Conservation (phyloP, 768 basidiomycete genomes). For the Mycena capillaripes region DNA sequence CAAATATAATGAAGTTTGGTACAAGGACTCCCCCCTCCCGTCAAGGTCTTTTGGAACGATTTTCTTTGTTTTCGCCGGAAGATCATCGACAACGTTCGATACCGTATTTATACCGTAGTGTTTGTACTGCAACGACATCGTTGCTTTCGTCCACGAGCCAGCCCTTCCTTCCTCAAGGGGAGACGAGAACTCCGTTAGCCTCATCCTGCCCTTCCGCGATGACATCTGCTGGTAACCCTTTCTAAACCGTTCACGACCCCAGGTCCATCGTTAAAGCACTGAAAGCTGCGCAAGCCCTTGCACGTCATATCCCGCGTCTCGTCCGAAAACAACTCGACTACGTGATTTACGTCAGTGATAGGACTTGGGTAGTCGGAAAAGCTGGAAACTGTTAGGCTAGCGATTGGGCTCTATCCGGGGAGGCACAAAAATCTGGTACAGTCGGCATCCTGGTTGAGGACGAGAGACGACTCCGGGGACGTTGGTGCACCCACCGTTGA, state of each 20-base stretch:
- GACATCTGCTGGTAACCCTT: background rate
- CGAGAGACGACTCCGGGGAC: constrained; percentile 6
- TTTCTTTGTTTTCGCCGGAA: too few relatives aligned
- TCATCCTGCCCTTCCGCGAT: background rate
- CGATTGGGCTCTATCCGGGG: background rate
- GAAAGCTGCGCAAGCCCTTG: background rate
- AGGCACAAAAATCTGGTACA: background rate
- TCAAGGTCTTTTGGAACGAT: too few relatives aligned
- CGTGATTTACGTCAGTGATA: background rate
- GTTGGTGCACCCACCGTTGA: constrained; percentile 5
- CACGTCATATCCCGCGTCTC: background rate
- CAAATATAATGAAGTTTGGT: too few relatives aligned
- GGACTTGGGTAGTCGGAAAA: background rate
- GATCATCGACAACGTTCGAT: too few relatives aligned
- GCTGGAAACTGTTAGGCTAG: background rate
- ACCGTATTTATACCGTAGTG: too few relatives aligned
- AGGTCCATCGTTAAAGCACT: background rate
- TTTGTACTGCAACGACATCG: too few relatives aligned
- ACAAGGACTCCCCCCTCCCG: too few relatives aligned
- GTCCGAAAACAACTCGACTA: constrained; percentile 1
- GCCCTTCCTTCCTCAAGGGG: too few relatives aligned
- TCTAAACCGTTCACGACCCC: constrained; percentile 13
- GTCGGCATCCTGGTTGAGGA: constrained; percentile 1
- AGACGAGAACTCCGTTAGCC: background rate
- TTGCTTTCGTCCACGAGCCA: too few relatives aligned